Evolutionary conservation across 2,329 filamentous ascomycete species (phyloP).

Genomic region (Scortechinia acanthostroma): DNA sequence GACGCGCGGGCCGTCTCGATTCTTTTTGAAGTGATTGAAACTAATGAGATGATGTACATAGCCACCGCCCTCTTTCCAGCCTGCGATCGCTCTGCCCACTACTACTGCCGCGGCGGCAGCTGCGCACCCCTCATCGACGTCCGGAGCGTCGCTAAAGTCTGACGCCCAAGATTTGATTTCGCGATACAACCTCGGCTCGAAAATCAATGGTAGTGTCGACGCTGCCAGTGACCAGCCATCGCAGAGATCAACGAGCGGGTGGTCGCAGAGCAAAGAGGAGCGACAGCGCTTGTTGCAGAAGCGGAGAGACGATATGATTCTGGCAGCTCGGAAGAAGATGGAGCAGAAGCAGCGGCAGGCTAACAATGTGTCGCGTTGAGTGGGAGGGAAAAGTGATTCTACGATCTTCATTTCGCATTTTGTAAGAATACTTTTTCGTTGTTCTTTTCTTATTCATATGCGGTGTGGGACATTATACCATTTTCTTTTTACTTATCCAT

Average conservation of each 20-base stretch:
- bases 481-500: neutral
- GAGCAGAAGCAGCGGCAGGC: neutral
- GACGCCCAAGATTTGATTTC: conserved; percentile 1
- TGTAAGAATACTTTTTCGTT: too few relatives aligned
- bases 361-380: too few relatives aligned
- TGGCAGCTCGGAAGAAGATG: conserved; percentile 2
- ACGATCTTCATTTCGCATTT: neutral
- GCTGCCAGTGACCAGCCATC: neutral
- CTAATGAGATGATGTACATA: neutral
- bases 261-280: conserved; percentile 1
- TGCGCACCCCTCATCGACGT: neutral
- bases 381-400: too few relatives aligned
- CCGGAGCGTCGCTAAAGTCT: neutral
- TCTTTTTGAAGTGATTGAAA: neutral
- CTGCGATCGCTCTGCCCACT: neutral
- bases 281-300: conserved; percentile 1
- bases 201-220: neutral
- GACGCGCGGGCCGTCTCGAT: neutral
- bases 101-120: neutral
- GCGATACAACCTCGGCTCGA: neutral
- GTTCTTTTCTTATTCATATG: too few relatives aligned
- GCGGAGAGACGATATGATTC: conserved; percentile 1
- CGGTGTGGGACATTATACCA: too few relatives aligned
- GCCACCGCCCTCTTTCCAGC: neutral
- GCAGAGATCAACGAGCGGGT: neutral